Conservation (phyloP, 805 yeast genomes). For the Starmerella lactis-condensi region DNA sequence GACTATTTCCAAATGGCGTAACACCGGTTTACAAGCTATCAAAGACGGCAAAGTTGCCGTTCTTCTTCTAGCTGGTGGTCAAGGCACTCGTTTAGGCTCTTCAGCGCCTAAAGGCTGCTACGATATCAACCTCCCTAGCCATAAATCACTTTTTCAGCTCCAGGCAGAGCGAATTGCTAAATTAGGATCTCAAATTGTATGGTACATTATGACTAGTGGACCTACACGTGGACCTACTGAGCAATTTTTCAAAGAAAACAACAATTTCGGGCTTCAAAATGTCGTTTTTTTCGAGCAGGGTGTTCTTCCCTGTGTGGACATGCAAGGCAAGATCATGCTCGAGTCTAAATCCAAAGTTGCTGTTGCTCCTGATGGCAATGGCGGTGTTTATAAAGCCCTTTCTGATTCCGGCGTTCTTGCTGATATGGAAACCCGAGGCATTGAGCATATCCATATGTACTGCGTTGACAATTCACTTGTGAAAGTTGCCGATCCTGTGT, state of each 20-base stretch:
- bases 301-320: conserved; percentile 70
- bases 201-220: conserved; percentile 91
- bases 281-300: conserved; percentile 84
- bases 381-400: conserved; percentile 83
- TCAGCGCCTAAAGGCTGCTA: conserved; percentile 85
- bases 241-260: conserved; percentile 39
- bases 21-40: conserved; percentile 51
- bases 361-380: conserved; percentile 94
- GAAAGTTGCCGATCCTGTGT: conserved; percentile 80
- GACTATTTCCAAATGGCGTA: conserved; percentile 25
- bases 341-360: conserved; percentile 38
- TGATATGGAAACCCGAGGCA: conserved; percentile 48
- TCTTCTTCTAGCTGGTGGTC: conserved; percentile 93
- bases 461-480: conserved; percentile 91
- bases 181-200: conserved; percentile 35
- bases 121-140: conserved; percentile 68
- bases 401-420: conserved; percentile 41
- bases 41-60: conserved; percentile 64
- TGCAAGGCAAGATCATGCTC: conserved; percentile 55
- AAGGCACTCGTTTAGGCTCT: conserved; percentile 89
- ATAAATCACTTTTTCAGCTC: conserved; percentile 68
- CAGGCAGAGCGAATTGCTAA: conserved; percentile 72
- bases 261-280: conserved; percentile 60
- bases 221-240: conserved; percentile 70
- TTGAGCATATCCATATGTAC: conserved; percentile 85